Evolutionary conservation across 345 rosid species (phyloP), one percentile per base, ranked within the genome.

Genomic region (Abelmoschus esculentus): DNA sequence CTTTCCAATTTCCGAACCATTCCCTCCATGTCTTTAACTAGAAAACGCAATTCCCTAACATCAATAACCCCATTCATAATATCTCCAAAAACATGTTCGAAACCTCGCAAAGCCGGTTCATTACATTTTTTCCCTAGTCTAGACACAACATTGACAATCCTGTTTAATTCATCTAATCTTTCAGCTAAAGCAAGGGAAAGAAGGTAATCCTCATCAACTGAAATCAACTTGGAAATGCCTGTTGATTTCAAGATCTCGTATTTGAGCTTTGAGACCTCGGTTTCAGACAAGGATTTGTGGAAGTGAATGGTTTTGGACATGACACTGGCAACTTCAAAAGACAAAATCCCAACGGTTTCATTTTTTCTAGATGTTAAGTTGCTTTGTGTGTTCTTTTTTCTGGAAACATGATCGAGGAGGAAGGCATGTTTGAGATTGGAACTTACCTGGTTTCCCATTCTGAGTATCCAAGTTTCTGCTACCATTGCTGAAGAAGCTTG

Each of bases 391-490:
- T 22, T 1, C 26, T 22, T 22, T 22, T 22, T 22, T 22, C 26
- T 22, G 26, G 26, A 22, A 22, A 1, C 26, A 22, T 22, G 26
- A 22, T 22, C 26, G 26, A 22, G 26, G 26, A 22, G 26, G 26
- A 22, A 22, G 38, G 90, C 96, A 72, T 86, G 90, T 81, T 90
- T 93, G 56, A 90, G 88, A 86, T 93, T 93, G 55, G 76, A 44
- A 76, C 97, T 93, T 49, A 89, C 96, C 84, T 93, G 98, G 90
- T 86, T 93, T 15, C 98, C 85, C 95, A 93, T 89, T 80, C 80
- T 93, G 69, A 93, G 76, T 58, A 93, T 83, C 98, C 97, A 93
- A 89, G 96, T 77, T 62, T 93, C 96, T 38, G 93, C 90, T 77
- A 93, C 97, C 98, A 93, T 91, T 71, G 85, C 80, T 74, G 80